Evolutionary conservation across 2,329 filamentous ascomycete genomes (phyloP).

Genomic region (Curvularia lunata): DNA sequence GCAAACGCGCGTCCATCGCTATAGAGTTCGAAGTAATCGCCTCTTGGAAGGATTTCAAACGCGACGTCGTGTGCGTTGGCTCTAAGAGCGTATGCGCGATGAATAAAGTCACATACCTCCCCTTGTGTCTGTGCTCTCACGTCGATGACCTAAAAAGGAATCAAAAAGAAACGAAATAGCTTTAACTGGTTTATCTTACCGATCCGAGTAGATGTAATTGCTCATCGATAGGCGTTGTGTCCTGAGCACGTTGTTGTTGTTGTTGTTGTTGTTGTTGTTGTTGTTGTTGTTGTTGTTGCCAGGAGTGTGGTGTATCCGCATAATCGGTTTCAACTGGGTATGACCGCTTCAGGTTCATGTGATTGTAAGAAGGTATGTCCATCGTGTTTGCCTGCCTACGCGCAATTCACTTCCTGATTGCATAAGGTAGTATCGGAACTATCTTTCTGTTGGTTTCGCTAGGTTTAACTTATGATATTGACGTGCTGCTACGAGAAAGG

Average conservation of each 20-base stretch:
- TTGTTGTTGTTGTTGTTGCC: not conserved
- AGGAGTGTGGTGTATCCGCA: not conserved
- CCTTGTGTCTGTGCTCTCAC: constrained; percentile 6
- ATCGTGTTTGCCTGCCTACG: not conserved
- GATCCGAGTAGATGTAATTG: not conserved
- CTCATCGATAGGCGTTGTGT: not conserved
- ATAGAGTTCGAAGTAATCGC: constrained; percentile 10
- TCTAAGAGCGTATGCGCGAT: not conserved
- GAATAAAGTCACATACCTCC: not conserved
- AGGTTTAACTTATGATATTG: not conserved
- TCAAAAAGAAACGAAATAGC: not conserved
- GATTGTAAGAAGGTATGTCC: not conserved
- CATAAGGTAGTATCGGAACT: not conserved
- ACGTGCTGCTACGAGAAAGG: not conserved
- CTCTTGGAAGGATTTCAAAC: constrained; percentile 3
- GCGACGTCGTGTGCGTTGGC: not conserved
- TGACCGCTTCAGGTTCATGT: constrained; percentile 8
- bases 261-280: not conserved
- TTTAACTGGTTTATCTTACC: not conserved
- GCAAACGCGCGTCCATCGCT: constrained; percentile 2
- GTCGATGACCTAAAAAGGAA: constrained; percentile 5
- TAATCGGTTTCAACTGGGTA: constrained; percentile 4
- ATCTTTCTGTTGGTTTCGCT: not conserved
- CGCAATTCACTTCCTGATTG: not conserved
- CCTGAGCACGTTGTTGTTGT: not conserved